Evolutionary conservation across 2,329 filamentous ascomycete genomes (phyloP), one percentile per base, ranked within the genome.

Genomic region (Botryotinia narcissicola): DNA sequence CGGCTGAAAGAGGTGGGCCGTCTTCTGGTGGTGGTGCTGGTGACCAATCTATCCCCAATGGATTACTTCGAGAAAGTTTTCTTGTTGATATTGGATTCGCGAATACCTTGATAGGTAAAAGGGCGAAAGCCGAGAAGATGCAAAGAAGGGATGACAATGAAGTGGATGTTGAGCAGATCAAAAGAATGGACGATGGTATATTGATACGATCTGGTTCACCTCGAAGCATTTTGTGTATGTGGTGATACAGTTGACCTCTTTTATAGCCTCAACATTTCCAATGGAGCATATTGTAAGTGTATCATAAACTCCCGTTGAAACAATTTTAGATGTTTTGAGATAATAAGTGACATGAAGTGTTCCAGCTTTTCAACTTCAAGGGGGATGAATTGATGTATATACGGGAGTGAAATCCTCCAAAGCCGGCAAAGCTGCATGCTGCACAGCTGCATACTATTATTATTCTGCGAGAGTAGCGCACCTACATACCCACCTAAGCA

Each of bases 11-110:
- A 14, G 87, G 84, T 73, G 90, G 87, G 12, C 88, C 89, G 82
- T 90, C 84, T 81, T 89, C 86, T 73, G 89, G 86, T 70, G 88
- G 82, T 60, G 89, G 89, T 48, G 89, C 86, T 66, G 88, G 88
- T 76, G 83, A 84, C 76, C 85, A 85, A 79, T 88, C 85, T 80
- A 89, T 80, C 22, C 42, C 32, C n/a, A 73, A n/a, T 12, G 71
- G 71, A 62, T 73, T 73, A 46, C 71, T 63, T 61, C 54, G 40
- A 37, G 63, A 6, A 18, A 42, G 4, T n/a, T 62, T 54, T 12
- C 20, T 62, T 2, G 29, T 37, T 29, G 37, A 14, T 25, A 72
- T 10, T 32, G 71, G 48, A 59, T 60, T 72, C 29, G 71, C 46
- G 4, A 40, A n/a, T 22, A 63, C 40, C 25, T 71, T 35, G 44